Percentiles rank a stretch among this genome's conserved stretches.
Conservation (phyloP, 495 filamentous ascomycete genomes). For the Aspergillus nanangensis region DNA sequence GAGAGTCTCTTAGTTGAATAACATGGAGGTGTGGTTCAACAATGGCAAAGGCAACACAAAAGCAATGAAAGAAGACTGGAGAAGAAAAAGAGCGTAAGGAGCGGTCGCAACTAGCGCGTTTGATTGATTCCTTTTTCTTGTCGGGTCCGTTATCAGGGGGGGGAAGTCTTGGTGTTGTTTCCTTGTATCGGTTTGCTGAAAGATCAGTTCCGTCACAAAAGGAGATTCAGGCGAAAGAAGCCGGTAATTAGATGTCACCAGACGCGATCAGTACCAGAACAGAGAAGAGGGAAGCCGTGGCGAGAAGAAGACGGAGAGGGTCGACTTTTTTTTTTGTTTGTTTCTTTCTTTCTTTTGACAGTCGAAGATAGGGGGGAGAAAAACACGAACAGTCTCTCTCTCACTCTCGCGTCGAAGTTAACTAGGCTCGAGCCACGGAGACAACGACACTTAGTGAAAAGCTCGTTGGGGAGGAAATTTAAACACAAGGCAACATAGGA, state of each 20-base stretch:
- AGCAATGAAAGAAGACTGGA: constrained; percentile 20
- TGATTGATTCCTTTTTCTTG: constrained; percentile 13
- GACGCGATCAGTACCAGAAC: neutral
- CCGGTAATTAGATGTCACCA: neutral
- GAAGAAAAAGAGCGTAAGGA: constrained; percentile 15
- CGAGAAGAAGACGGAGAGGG: constrained; percentile 4
- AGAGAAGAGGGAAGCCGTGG: constrained; percentile 1
- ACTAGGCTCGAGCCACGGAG: constrained; percentile 19
- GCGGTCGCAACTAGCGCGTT: constrained; percentile 17
- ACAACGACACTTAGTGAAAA: constrained; percentile 53
- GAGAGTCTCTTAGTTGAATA: constrained; percentile 40
- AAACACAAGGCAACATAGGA: constrained; percentile 12
- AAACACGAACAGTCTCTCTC: constrained; percentile 13
- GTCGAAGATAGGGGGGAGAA: constrained; percentile 3
- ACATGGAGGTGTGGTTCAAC: constrained; percentile 32
- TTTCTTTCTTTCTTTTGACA: constrained; percentile 1
- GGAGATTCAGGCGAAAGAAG: neutral
- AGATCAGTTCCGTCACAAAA: neutral
- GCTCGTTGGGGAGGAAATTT: constrained; percentile 39
- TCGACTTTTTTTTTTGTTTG: constrained; percentile 1
- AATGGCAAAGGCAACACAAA: constrained; percentile 20
- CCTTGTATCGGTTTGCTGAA: constrained; percentile 1
- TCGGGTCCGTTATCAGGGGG: constrained; percentile 11
- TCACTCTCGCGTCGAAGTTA: constrained; percentile 27
- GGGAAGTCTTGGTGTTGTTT: constrained; percentile 4